Evolutionary conservation across 208 protist species (phyloP), one percentile per base, ranked within the genome.

Genomic region (Jaenimonas drosophilae): DNA sequence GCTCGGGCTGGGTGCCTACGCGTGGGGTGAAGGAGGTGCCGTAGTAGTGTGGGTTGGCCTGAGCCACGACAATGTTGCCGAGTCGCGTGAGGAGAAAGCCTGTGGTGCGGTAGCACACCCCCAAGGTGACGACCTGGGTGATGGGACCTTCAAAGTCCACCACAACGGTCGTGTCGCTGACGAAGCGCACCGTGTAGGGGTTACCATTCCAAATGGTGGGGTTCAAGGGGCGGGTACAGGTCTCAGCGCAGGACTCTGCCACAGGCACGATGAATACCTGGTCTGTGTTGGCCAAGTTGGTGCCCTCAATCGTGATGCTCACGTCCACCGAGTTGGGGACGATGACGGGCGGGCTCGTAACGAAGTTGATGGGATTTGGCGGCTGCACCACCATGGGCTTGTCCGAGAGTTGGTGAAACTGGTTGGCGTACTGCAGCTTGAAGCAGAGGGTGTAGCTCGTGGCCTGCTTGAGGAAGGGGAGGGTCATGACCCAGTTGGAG

Each of bases 81-180:
- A 94, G 49, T 20, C 54, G 63, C 7, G 73, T 77, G 21, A 94
- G 52, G 28, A 72, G 61, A 29, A 48, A 46, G 11, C 61, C 62
- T 11, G 33, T 50, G 41, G 81, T 77, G 38, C 86, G 81, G 65
- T 91, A 94, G 53, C 86, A 94, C 27, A 94, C 61, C 4, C 60
- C 56, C 16, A 91, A 55, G 19, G 62, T 54, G 25, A 76, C 49
- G n/a, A 70, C 53, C 39, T 20, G 42, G 41, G 48, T 55, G 36
- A 86, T 61, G 2, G 66, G 1, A 7, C 42, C 29, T 21, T 41
- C 27, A 52, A 92, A 87, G 19, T 42, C 17, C 2, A 89, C 28
- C 33, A 51, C 29, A 24, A 88, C 49, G 19, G 64, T 60, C 2
- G 59, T 82, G 36, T 28, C 49, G 64, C 75, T 76, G 20, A 71